A percentile compares a stretch with the other conserved stretches of the same genome.
Evolutionary conservation across 2,329 filamentous ascomycete species (phyloP).

Genomic region (Diplodia scrobiculata): DNA sequence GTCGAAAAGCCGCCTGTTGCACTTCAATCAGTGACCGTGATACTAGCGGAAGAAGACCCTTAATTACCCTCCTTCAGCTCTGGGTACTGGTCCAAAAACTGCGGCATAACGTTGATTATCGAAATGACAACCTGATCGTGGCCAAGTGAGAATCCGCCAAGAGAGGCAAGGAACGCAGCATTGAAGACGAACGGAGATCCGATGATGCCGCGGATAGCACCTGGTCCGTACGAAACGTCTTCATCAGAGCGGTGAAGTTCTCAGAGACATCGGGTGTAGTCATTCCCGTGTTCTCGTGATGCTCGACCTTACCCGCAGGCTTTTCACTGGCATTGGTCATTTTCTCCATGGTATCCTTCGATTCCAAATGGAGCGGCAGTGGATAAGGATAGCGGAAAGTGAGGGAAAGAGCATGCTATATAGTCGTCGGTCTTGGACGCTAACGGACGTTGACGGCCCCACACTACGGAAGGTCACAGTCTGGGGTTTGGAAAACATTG

Average conservation of each 20-base stretch:
- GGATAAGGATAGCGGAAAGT: background rate
- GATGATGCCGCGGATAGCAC: conserved; percentile 41
- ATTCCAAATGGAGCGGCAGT: background rate
- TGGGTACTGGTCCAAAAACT: conserved; percentile 49
- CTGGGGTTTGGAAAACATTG: conserved; percentile 16
- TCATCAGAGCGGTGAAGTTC: conserved; percentile 7
- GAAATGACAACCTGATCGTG: conserved; percentile 37
- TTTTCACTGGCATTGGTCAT: background rate
- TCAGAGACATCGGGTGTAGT: background rate
- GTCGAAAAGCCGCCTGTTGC: conserved; percentile 39
- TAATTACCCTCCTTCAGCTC: conserved; percentile 33
- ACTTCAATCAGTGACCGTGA: background rate
- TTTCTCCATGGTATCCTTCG: background rate
- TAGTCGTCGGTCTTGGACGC: background rate
- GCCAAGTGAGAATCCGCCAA: conserved; percentile 49
- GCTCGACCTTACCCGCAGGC: background rate
- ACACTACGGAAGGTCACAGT: background rate
- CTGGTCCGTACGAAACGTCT: conserved; percentile 36
- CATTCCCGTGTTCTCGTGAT: background rate
- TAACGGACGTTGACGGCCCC: background rate
- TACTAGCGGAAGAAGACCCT: no score
- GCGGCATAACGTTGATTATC: conserved; percentile 51
- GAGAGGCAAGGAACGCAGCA: conserved; percentile 49
- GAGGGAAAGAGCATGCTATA: background rate
- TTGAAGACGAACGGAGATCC: conserved; percentile 47